These are phyloP conservation scores for Rutstroemia sp. DNA, from an alignment of 2,329 filamentous ascomycete genomes.

Conservation along the genomic window DNA sequence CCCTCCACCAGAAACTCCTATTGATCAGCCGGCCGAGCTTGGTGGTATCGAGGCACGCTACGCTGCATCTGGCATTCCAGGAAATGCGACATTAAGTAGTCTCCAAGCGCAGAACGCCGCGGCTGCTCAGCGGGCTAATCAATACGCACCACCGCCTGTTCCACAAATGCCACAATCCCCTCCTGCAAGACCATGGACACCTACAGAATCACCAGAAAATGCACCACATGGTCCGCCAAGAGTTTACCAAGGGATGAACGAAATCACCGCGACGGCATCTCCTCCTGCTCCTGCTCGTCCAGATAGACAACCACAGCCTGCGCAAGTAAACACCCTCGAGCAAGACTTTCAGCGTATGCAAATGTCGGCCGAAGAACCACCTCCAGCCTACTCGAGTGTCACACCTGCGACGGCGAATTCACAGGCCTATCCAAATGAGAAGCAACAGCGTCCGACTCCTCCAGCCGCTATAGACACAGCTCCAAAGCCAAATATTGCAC, in stretches of 20 bases:
- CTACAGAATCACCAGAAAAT: constrained; percentile 80
- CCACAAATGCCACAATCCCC: constrained; percentile 30
- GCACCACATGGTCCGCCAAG: constrained; percentile 85
- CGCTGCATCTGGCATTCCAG: constrained; percentile 84
- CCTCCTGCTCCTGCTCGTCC: constrained; percentile 35
- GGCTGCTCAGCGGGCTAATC: constrained; percentile 70
- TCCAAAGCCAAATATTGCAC: constrained; percentile 31
- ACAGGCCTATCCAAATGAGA: constrained; percentile 69
- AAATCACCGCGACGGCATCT: constrained; percentile 42
- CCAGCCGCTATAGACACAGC: constrained; percentile 24
- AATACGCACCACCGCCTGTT: constrained; percentile 54
- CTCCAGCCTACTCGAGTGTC: constrained; percentile 90
- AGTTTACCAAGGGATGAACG: constrained; percentile 79
- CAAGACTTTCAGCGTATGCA: constrained; percentile 81
- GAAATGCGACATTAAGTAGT: constrained; percentile 72
- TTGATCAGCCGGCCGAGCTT: constrained; percentile 63
- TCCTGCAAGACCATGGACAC: constrained; percentile 74
- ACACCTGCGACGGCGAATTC: constrained; percentile 40
- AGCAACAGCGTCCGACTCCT: constrained; percentile 34
- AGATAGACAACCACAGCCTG: constrained; percentile 24
- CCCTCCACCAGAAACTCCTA: constrained; percentile 87
- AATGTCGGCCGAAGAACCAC: constrained; percentile 66
- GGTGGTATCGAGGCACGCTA: constrained; percentile 83
- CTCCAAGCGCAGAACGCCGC: constrained; percentile 69
- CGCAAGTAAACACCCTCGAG: constrained; percentile 67